Evolutionary conservation across 768 basidiomycete genomes (phyloP), one percentile per base, ranked within the genome.

Genomic region (Hebeloma cylindrosporum): DNA sequence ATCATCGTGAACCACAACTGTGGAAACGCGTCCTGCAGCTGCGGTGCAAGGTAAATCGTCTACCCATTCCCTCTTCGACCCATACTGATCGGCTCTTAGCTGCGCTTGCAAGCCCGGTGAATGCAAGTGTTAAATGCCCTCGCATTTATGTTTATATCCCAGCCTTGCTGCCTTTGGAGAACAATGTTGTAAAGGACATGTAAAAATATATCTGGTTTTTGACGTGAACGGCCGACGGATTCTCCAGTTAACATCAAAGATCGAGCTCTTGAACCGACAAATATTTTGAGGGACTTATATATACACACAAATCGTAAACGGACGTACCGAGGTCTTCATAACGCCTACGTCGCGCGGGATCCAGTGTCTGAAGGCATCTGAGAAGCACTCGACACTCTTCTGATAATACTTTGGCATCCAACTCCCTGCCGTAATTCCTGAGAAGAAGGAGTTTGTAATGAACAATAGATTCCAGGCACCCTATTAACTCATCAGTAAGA

Each of bases 381-480:
- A 86, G 71, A 30, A 88, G 65, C n/a, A 61, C 47, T 1, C 71
- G 52, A 58, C 83, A 81, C 11, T 78, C 75, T 10, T 66, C 57
- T 20, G 52, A 64, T 47, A 80, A 52, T n/a, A 56, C 58, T 7
- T 40, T 51, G n/a, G 56, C 63, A n/a, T 69, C 64, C 17, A 68
- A 50, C 2, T 54, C 49, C 7, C 61, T 53, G 2, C 66, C 43
- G 51, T 79, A 69, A 23, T 79, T 72, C 41, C 62, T 65, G n/a
- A 87, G 48, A 20, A 92, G 64, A n/a, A 92, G 64, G 20, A 70
- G 73, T 58, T 85, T 85, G 67, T 96, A 96, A 56, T 88, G 78
- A 1, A 93, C 83, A 27, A 96, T 74, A 0, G 91, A 90, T 57
- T 95, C 93, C 76, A 97, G 83, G 60, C 93, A 95, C 94, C 94